Evolutionary conservation across 768 basidiomycete species (phyloP).

Genomic region (Porphyrellus cyaneotinctus): DNA sequence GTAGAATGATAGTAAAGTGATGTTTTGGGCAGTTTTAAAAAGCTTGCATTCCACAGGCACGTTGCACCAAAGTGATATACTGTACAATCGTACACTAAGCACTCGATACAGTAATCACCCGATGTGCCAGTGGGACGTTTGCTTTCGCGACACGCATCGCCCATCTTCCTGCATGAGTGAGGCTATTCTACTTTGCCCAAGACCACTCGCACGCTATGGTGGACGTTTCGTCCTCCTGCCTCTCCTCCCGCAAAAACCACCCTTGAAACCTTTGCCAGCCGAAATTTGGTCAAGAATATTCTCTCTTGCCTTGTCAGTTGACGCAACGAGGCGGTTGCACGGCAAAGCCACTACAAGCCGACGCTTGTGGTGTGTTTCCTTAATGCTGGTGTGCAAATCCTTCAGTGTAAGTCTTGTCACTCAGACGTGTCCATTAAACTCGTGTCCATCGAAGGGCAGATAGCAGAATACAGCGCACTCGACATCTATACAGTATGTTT

Average conservation of each 20-base stretch:
- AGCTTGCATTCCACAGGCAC: no score
- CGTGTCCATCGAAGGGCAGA: not conserved
- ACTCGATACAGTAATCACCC: not conserved
- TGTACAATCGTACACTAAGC: no score
- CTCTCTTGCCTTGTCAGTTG: constrained; percentile 27
- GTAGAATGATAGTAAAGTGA: no score
- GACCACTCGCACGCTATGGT: constrained; percentile 57
- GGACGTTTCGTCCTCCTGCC: constrained; percentile 65
- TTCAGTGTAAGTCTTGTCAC: constrained; percentile 34
- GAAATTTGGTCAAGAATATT: constrained; percentile 73
- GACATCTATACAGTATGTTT: not conserved
- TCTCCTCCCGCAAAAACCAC: constrained; percentile 54
- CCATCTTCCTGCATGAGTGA: constrained; percentile 28
- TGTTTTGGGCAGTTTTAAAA: no score
- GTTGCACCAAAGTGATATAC: no score
- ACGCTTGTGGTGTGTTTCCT: constrained; percentile 20
- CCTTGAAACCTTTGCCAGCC: constrained; percentile 53
- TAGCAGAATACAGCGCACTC: not conserved
- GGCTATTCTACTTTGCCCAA: constrained; percentile 56
- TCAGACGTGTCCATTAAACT: not conserved
- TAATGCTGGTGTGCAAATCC: constrained; percentile 38
- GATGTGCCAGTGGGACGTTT: not conserved
- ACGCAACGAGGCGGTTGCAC: constrained; percentile 7
- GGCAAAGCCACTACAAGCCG: constrained; percentile 4
- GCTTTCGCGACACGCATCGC: constrained; percentile 4